Evolutionary conservation across 371 early-diverging fungal species (phyloP).

Genomic region (Mortierella sp.): DNA sequence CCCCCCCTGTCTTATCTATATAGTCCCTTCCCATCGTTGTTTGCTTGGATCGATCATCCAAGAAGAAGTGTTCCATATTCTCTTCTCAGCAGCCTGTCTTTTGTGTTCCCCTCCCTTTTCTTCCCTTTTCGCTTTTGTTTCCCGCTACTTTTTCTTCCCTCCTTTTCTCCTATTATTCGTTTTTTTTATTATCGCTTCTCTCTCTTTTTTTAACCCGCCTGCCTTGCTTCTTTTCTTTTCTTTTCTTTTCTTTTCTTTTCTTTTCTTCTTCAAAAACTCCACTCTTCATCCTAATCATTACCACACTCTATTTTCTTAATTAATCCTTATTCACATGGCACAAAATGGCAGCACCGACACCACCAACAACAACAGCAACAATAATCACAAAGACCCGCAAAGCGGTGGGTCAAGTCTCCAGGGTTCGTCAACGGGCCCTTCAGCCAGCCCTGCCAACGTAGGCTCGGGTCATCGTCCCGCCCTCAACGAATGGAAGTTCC

Average conservation of each 20-base stretch:
- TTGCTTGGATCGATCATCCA: too few relatives aligned
- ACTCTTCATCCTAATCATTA: not conserved
- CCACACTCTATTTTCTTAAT: not conserved
- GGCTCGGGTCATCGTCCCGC: slow-evolving; percentile 44
- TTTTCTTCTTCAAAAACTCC: not conserved
- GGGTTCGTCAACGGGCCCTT: slow-evolving; percentile 1
- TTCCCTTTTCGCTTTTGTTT: not conserved
- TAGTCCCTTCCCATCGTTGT: not conserved
- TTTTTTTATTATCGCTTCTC: not conserved
- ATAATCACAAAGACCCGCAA: not conserved
- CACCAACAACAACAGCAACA: not conserved
- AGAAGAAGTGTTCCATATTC: not conserved
- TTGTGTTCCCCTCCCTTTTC: not conserved
- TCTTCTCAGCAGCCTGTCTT: not conserved
- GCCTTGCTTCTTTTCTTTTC: not conserved
- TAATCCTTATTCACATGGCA: slow-evolving; percentile 22
- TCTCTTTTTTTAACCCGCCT: too few relatives aligned
- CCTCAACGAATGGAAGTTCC: slow-evolving; percentile 57
- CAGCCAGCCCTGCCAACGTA: slow-evolving; percentile 18
- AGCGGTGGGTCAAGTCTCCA: slow-evolving; percentile 1
- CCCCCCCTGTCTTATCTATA: not conserved
- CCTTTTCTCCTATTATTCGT: not conserved
- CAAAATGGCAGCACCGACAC: slow-evolving; percentile 15
- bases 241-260: not conserved
- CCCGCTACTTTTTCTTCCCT: not conserved